Percentiles rank a stretch among this genome's conserved stretches.
Evolutionary conservation across 371 early-diverging fungal genomes (phyloP).

Genomic region (Mortierella sp.): DNA sequence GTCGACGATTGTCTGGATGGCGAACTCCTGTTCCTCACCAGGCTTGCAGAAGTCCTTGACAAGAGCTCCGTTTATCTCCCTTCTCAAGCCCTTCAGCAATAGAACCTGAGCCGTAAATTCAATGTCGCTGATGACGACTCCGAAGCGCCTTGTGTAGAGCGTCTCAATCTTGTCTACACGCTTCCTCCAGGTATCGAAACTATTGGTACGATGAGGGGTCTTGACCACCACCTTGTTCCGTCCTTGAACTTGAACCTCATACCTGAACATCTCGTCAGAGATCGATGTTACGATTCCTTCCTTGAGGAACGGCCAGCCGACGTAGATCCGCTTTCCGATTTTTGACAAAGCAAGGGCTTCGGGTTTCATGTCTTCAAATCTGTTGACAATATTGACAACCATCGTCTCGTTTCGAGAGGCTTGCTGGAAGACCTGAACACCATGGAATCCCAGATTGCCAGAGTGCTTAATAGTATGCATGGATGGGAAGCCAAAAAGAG

Average conservation of each 20-base stretch:
- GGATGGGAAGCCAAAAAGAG: conserved; percentile 93
- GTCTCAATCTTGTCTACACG: conserved; percentile 70
- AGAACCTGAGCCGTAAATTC: conserved; percentile 78
- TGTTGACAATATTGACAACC: conserved; percentile 73
- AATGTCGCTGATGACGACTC: conserved; percentile 75
- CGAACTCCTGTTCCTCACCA: conserved; percentile 69
- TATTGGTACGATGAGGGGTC: conserved; percentile 59
- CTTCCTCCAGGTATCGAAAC: conserved; percentile 66
- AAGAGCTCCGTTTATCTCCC: conserved; percentile 83
- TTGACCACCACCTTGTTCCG: conserved; percentile 58
- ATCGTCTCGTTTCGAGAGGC: conserved; percentile 88
- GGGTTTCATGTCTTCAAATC: conserved; percentile 62
- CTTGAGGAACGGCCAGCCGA: conserved; percentile 88
- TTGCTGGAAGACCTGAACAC: conserved; percentile 87
- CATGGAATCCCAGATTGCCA: conserved; percentile 75
- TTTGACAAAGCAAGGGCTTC: conserved; percentile 64
- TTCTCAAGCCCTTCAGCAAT: conserved; percentile 76
- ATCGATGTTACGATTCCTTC: conserved; percentile 86
- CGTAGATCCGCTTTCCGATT: conserved; percentile 71
- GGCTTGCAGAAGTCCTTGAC: conserved; percentile 84
- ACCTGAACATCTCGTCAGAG: conserved; percentile 74
- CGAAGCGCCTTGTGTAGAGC: conserved; percentile 68
- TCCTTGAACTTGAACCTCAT: conserved; percentile 63
- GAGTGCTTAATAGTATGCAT: conserved; percentile 81
- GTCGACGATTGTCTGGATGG: conserved; percentile 78